phyloP scores from a whole-genome alignment of 2,329 filamentous ascomycete species.

The Diaporthe capsici region DNA sequence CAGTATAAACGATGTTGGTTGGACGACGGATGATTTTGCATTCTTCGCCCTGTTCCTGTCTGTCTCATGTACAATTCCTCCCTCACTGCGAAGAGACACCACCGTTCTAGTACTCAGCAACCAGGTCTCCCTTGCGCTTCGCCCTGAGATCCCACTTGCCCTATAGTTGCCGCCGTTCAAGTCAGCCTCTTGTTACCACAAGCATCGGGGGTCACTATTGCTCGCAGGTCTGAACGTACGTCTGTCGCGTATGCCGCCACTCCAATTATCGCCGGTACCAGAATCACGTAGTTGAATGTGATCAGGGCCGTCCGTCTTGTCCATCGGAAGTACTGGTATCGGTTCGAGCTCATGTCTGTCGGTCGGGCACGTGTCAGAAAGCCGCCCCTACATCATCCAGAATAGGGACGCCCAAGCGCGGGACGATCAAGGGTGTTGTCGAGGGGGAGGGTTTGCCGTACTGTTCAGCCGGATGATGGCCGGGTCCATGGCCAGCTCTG shows the following conservation, averaged over 20 bases:
- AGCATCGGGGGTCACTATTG: constrained; percentile 37
- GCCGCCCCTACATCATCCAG: background rate
- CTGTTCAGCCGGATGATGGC: constrained; percentile 61
- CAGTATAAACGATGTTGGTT: background rate
- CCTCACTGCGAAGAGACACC: background rate
- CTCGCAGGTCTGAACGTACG: constrained; percentile 70
- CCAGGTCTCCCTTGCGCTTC: constrained; percentile 89
- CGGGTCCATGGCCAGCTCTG: constrained; percentile 63
- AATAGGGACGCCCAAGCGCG: background rate
- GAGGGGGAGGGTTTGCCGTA: constrained; percentile 51
- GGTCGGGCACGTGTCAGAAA: constrained; percentile 25
- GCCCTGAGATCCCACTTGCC: constrained; percentile 88
- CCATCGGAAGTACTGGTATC: constrained; percentile 97
- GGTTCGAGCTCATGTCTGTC: constrained; percentile 84
- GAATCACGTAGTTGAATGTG: constrained; percentile 81
- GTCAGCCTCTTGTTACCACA: constrained; percentile 13
- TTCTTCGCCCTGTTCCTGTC: background rate
- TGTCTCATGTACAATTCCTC: constrained; percentile 37
- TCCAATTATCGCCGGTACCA: constrained; percentile 79
- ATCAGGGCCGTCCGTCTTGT: constrained; percentile 85
- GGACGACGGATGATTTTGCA: background rate
- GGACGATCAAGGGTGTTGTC: background rate
- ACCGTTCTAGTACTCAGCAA: constrained; percentile 78
- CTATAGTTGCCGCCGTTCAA: constrained; percentile 60
- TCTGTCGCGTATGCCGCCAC: constrained; percentile 85